These are phyloP conservation scores for Endotrypanum monterogeii DNA, from an alignment of 208 protist species.

Conservation along the genomic window DNA sequence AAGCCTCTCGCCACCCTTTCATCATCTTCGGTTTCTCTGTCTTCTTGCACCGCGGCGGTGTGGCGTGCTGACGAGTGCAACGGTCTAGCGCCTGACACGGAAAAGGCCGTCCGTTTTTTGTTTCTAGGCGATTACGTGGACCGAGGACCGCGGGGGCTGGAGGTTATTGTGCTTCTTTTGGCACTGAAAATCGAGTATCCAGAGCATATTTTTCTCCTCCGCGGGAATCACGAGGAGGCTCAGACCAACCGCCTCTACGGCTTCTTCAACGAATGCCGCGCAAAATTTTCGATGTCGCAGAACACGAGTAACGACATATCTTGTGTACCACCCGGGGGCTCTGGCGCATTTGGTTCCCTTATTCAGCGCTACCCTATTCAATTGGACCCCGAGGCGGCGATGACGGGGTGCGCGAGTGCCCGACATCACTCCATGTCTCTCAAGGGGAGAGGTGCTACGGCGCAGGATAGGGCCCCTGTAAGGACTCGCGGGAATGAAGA, in stretches of 20 bases:
- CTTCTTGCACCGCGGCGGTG: background rate
- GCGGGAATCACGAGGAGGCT: constrained; percentile 92
- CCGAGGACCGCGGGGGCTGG: constrained; percentile 85
- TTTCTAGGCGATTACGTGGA: constrained; percentile 99
- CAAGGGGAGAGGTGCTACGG: background rate
- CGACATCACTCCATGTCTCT: background rate
- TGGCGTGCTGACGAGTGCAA: constrained; percentile 7
- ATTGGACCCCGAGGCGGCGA: background rate
- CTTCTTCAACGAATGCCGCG: constrained; percentile 79
- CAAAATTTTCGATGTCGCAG: constrained; percentile 45
- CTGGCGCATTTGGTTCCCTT: background rate
- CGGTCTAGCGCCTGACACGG: constrained; percentile 2
- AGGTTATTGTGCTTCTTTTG: constrained; percentile 82
- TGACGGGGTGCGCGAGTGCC: background rate
- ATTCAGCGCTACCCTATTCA: constrained; percentile 13
- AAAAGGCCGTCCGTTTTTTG: constrained; percentile 78
- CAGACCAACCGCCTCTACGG: constrained; percentile 87
- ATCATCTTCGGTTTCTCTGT: background rate
- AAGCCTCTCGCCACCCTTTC: background rate
- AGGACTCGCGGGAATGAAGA: background rate
- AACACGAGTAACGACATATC: background rate
- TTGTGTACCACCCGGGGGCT: background rate
- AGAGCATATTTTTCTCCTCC: constrained; percentile 82
- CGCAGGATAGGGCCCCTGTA: background rate
- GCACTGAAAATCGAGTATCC: constrained; percentile 88